Base-by-base conservation (phyloP, 257 asterid species). In the Scutellaria minor region DNA sequence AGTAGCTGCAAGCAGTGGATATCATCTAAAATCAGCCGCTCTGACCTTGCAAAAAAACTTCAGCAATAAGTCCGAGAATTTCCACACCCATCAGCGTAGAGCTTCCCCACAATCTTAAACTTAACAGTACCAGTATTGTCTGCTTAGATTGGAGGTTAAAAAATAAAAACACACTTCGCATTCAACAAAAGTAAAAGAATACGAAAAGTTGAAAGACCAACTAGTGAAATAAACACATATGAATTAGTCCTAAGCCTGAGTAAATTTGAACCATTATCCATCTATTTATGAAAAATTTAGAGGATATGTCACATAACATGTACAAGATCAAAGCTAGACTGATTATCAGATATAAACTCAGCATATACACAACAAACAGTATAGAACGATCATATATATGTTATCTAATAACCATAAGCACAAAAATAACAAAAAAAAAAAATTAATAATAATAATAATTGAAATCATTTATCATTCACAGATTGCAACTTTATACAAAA, bases 1-100 rank as follows among this genome's bases (percentile, higher is more conserved):
- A 89, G 67, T 78, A 89, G 96, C 96, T 86, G 98, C 98, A 85
- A 78, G 75, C 79, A 70, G 83, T 62, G 79, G 78, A 68, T 82
- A 81, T 80, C 98, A 90, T 90, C 83, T 81, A 88, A 87, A 57
- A 73, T 70, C 76, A 78, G 77, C 87, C 81, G 70, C 83, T 52
- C 37, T 64, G 69, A 52, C 52, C 68, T 39, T 54, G 35, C 52
- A 58, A 63, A 72, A 18, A 64, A 40, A 73, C 70, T 80, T 72
- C 79, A 55, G 76, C 69, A 64, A 39, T 46, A 53, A 58, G 41
- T 14, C 63, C 5, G 66, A 68, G 35, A 62, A 66, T 62, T 51
- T 64, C 48, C 51, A 56, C 60, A 55, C 59, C 9, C 46, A 48
- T 62, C 66, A 71, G 39, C 68, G 51, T 13, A 24, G 20, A 61